These are phyloP conservation scores for Cordyceps fumosorosea DNA, from an alignment of 2,329 filamentous ascomycete genomes.

Conservation along the genomic window DNA sequence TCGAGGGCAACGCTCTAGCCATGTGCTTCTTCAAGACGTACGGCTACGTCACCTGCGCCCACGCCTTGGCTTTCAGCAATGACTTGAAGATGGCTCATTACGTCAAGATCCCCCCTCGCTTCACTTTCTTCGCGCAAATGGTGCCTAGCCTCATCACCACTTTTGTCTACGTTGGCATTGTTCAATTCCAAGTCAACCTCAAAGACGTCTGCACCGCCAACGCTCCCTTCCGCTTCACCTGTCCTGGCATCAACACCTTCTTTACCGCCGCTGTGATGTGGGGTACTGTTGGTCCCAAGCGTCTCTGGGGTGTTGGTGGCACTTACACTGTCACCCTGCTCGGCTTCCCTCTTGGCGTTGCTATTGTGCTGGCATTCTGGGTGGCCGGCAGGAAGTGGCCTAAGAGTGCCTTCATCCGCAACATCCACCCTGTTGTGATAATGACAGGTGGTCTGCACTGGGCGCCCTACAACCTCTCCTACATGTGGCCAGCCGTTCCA, in stretches of 20 bases:
- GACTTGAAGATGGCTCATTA: constrained; percentile 48
- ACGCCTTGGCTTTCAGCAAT: constrained; percentile 26
- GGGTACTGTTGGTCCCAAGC: constrained; percentile 43
- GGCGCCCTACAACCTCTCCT: constrained; percentile 40
- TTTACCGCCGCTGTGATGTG: constrained; percentile 37
- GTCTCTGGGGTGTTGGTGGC: constrained; percentile 32
- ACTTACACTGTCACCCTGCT: constrained; percentile 31
- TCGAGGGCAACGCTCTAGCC: constrained; percentile 31
- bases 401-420: constrained; percentile 26
- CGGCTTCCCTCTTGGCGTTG: constrained; percentile 33
- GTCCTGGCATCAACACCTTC: constrained; percentile 32
- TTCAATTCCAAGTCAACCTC: constrained; percentile 32
- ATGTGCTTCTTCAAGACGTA: constrained; percentile 24
- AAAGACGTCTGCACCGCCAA: constrained; percentile 30
- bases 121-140: constrained; percentile 41
- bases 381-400: constrained; percentile 29
- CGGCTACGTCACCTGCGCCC: constrained; percentile 29
- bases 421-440: constrained; percentile 37
- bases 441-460: constrained; percentile 33
- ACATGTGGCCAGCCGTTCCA: constrained; percentile 40
- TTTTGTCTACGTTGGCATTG: constrained; percentile 37
- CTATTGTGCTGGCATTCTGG: constrained; percentile 31
- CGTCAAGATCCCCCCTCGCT: constrained; percentile 41
- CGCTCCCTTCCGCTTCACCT: constrained; percentile 30
- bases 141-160: constrained; percentile 39